phyloP scores from a whole-genome alignment of 768 basidiomycete species.

The Auricularia sp. region DNA sequence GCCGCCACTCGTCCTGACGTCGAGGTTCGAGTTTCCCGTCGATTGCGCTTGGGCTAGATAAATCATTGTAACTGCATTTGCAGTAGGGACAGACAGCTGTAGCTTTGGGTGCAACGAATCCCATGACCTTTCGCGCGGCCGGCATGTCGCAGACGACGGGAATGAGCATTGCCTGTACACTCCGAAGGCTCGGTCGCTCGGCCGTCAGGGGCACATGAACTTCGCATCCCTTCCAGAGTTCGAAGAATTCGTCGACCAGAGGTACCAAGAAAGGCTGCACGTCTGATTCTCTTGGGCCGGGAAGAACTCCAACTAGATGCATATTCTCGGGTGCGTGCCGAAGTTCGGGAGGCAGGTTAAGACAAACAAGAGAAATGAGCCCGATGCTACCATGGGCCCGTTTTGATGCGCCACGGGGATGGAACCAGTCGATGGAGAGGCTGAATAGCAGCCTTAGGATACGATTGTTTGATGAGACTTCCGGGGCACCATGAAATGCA shows the following conservation, averaged over 20 bases:
- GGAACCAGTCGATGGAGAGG: neutral
- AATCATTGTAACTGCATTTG: neutral
- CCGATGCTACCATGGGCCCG: neutral
- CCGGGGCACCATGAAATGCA: neutral
- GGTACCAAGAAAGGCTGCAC: neutral
- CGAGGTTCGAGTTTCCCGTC: neutral
- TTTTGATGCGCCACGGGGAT: neutral
- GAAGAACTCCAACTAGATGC: neutral
- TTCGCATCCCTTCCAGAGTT: constrained; percentile 10
- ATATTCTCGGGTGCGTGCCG: neutral
- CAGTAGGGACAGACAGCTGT: constrained; percentile 10
- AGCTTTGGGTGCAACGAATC: constrained; percentile 13
- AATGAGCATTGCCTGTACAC: constrained; percentile 18
- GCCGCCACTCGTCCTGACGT: constrained; percentile 7
- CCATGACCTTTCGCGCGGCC: constrained; percentile 14
- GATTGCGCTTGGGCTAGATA: neutral
- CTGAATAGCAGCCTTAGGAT: neutral
- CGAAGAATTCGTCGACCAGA: neutral
- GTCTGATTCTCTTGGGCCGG: neutral
- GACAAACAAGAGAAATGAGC: neutral
- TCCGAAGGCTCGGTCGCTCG: constrained; percentile 11
- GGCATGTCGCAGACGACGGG: constrained; percentile 27
- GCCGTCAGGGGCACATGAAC: constrained; percentile 15
- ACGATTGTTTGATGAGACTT: neutral
- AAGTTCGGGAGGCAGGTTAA: neutral